Evolutionary conservation across 805 yeast genomes (phyloP).

Genomic region (Hanseniaspora thailandica): DNA sequence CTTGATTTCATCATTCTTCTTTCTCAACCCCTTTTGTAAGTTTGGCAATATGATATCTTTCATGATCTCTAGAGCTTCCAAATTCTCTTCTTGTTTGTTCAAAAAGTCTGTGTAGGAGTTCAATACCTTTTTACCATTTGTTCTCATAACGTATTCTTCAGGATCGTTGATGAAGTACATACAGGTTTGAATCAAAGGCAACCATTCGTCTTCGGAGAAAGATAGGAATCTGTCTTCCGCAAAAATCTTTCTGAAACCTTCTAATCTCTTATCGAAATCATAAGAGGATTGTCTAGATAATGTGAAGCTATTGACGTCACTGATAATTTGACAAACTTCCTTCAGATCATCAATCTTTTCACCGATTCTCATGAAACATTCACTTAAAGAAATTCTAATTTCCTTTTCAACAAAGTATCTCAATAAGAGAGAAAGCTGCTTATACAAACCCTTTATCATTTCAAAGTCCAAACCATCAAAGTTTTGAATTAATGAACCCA

Average conservation of each 20-base stretch:
- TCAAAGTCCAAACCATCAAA: constrained; percentile 30
- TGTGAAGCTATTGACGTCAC: constrained; percentile 61
- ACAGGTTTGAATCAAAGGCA: constrained; percentile 58
- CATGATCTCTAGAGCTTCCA: constrained; percentile 31
- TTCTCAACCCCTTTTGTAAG: constrained; percentile 55
- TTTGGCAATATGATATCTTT: constrained; percentile 51
- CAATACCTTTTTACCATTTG: constrained; percentile 58
- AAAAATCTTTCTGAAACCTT: constrained; percentile 47
- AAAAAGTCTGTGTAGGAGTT: constrained; percentile 52
- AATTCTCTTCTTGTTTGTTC: constrained; percentile 23
- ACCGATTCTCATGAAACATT: constrained; percentile 50
- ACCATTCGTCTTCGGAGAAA: constrained; percentile 55
- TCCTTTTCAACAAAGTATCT: constrained; percentile 45
- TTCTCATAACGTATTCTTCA: constrained; percentile 67
- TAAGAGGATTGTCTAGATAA: constrained; percentile 52
- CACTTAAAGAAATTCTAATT: constrained; percentile 51
- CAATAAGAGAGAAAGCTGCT: constrained; percentile 46
- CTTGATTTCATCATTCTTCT: constrained; percentile 47
- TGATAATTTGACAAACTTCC: constrained; percentile 41
- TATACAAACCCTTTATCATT: constrained; percentile 40
- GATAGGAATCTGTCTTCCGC: constrained; percentile 42
- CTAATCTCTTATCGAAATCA: constrained; percentile 65
- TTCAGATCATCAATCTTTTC: constrained; percentile 34
- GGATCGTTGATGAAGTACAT: constrained; percentile 65
- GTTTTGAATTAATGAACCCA: constrained; percentile 40